Base-by-base conservation (phyloP, 805 yeast species). In the Suhomyces faveliae region DNA sequence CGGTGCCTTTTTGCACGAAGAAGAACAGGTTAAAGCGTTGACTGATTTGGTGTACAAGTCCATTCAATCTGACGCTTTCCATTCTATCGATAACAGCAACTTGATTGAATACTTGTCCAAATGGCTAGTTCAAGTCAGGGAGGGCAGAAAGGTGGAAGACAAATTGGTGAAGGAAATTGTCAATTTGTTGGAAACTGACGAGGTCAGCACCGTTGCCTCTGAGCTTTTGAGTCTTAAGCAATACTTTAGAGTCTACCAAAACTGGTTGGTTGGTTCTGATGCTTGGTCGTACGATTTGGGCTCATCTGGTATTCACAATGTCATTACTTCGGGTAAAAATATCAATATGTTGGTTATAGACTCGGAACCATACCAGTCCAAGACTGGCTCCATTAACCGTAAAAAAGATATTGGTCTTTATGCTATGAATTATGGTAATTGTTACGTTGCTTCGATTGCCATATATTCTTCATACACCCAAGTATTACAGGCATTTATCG, bases 281-380 rank as follows among this genome's bases (percentile, higher is more conserved):
- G 82, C 94, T 25, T 92, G 98, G 98, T 80, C 96, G 17, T 90
- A 85, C 63, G 98, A 92, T 70, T 73, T 89, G 57, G 98, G 98
- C 38, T 75, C 87, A 52, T 86, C 96, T 5, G 96, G 97, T 63
- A 84, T 92, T 44, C 97, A 92, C 65, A 85, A 85, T 57, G 84
- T 89, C 3, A 72, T 92, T 40, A 70, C 90, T 22, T 83, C 91
- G 0, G 84, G 84, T 40, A 77, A 82, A 63, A 87, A 89, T 62
- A 70, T 92, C 56, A 92, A 92, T 64, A 78, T 92, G 79, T 78
- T 92, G 60, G 76, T 92, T 50, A 84, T 92, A 59, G 97, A 92
- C 64, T 85, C 91, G 12, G 91, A 89, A 61, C 92, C 96, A 10
- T 77, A 77, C 50, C 60, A 67, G 24, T 58, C 60, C 42, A 68